Evolutionary conservation across 2,329 filamentous ascomycete species (phyloP).

Genomic region (Botryosphaeria dothidea): DNA sequence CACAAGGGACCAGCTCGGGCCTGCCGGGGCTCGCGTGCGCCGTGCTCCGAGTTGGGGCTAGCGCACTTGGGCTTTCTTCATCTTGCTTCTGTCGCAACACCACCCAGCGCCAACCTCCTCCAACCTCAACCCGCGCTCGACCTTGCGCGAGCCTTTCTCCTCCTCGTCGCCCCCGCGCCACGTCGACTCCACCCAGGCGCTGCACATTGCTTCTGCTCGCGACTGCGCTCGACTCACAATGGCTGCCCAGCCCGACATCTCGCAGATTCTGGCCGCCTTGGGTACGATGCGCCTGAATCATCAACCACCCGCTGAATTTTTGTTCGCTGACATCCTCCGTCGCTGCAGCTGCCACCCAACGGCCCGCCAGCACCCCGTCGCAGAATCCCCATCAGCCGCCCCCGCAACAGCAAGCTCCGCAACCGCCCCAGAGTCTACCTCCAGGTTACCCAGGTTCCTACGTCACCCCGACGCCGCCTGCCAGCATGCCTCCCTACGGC

Average conservation of each 20-base stretch:
- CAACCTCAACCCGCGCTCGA: constrained; percentile 4
- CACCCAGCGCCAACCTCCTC: constrained; percentile 6
- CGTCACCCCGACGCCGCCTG: constrained; percentile 43
- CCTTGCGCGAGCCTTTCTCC: constrained; percentile 2
- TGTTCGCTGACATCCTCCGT: not conserved
- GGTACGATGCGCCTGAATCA: constrained; percentile 29
- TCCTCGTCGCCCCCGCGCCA: not conserved
- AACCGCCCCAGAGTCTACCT: constrained; percentile 38
- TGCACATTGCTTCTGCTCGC: not conserved
- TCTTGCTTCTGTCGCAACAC: constrained; percentile 15
- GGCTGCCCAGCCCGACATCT: constrained; percentile 38
- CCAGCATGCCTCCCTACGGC: constrained; percentile 40
- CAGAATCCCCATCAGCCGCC: constrained; percentile 46
- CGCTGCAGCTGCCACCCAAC: constrained; percentile 47
- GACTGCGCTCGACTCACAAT: constrained; percentile 23
- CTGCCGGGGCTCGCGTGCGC: not conserved
- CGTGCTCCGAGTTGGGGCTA: constrained; percentile 6
- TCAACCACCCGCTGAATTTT: not conserved
- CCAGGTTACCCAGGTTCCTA: constrained; percentile 46
- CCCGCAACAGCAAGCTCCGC: constrained; percentile 45
- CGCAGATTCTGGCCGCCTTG: constrained; percentile 40
- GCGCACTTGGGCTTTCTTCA: constrained; percentile 14
- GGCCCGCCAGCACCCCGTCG: constrained; percentile 49
- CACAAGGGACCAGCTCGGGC: not conserved
- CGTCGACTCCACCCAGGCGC: not conserved